Percentiles rank a stretch among this genome's conserved stretches.
phyloP scores from a whole-genome alignment of 495 filamentous ascomycete species.

The Sordaria brevicollis region DNA sequence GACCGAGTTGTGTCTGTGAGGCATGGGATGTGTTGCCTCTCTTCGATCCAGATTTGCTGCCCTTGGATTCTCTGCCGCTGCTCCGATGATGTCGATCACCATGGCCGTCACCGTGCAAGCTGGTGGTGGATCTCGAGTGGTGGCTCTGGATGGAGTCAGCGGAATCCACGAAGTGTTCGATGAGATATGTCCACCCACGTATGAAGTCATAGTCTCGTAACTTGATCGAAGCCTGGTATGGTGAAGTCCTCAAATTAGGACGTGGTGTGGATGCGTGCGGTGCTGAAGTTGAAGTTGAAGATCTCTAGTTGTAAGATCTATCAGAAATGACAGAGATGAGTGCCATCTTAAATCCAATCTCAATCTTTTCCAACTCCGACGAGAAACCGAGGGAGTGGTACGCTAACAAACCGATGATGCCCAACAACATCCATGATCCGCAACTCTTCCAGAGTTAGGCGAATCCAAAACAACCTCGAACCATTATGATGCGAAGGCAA shows the following conservation, averaged over 20 bases:
- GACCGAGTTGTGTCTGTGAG: neutral
- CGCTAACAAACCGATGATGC: neutral
- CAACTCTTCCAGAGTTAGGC: neutral
- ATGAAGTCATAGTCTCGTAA: neutral
- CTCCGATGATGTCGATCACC: neutral
- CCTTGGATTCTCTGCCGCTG: neutral
- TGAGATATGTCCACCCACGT: neutral
- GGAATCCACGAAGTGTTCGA: neutral
- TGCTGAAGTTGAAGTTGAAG: neutral
- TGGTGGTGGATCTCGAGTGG: neutral
- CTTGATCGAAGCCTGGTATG: neutral
- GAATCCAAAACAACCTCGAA: neutral
- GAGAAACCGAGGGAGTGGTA: neutral
- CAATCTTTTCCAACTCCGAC: neutral
- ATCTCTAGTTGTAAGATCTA: neutral
- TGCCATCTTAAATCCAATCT: neutral
- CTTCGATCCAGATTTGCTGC: neutral
- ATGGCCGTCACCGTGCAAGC: neutral
- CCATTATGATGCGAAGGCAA: neutral
- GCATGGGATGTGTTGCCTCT: neutral
- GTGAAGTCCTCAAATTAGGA: neutral
- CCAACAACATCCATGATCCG: neutral
- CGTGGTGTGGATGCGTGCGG: neutral
- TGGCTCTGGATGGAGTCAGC: neutral
- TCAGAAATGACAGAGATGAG: slow-evolving; percentile 13